These are phyloP conservation scores for Fabrea salina DNA, from an alignment of 169 alveolate species.

Conservation along the genomic window DNA sequence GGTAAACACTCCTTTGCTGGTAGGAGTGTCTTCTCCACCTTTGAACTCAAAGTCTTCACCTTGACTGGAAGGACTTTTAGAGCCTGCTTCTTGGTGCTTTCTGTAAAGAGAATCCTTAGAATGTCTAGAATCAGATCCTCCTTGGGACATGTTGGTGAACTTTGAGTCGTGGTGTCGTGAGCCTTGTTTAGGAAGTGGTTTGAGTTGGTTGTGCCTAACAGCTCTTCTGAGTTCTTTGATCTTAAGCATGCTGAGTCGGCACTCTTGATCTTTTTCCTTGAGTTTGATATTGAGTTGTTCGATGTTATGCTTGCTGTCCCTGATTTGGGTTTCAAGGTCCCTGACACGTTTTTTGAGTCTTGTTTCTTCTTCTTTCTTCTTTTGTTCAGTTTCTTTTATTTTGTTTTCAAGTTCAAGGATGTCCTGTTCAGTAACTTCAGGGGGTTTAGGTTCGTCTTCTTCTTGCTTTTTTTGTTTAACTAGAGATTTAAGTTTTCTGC, in stretches of 20 bases:
- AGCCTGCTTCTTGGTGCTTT: no score
- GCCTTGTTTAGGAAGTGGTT: no score
- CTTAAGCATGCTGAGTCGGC: slow-evolving; percentile 47
- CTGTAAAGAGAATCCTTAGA: no score
- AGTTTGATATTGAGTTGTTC: slow-evolving; percentile 38
- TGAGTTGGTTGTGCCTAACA: slow-evolving; percentile 64
- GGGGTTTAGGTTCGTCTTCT: slow-evolving; percentile 35
- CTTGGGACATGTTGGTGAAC: no score
- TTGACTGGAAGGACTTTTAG: no score
- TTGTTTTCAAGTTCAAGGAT: slow-evolving; percentile 34
- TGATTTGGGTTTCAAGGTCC: slow-evolving; percentile 37
- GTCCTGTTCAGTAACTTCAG: slow-evolving; percentile 45
- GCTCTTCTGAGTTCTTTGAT: slow-evolving; percentile 64
- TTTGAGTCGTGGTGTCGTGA: no score
- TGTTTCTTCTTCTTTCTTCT: slow-evolving; percentile 39
- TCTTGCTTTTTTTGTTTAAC: slow-evolving; percentile 45
- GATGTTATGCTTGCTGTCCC: slow-evolving; percentile 30
- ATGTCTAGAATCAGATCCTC: no score
- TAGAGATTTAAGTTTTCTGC: slow-evolving; percentile 46
- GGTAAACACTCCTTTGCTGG: no score
- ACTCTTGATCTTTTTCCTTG: slow-evolving; percentile 64
- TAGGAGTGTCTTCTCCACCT: no score
- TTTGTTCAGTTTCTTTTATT: slow-evolving; percentile 49
- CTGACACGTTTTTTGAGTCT: slow-evolving; percentile 30
- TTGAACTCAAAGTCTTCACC: no score